A percentile compares a stretch with the other conserved stretches of the same genome.
Evolutionary conservation across 331 rosid species (phyloP).

Genomic region (Cydonia oblonga): DNA sequence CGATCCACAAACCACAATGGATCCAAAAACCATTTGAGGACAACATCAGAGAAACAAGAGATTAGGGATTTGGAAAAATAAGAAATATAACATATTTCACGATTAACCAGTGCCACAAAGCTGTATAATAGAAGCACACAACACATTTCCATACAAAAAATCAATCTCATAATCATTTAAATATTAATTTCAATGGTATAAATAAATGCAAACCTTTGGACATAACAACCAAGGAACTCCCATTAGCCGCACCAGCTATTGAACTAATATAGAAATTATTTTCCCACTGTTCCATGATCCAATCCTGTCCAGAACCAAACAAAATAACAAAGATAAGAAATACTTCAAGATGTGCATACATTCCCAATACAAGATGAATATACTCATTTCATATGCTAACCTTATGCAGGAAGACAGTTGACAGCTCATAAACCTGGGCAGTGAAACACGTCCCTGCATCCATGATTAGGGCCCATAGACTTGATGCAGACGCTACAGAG

Average conservation of each 20-base stretch:
- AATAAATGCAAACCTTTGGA: slow-evolving; percentile 63
- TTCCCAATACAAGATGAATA: slow-evolving; percentile 6
- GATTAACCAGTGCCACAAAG: background rate
- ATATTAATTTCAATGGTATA: background rate
- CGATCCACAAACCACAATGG: no score
- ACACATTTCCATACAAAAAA: background rate
- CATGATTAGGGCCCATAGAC: slow-evolving; percentile 88
- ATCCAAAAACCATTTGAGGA: background rate
- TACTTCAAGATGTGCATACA: background rate
- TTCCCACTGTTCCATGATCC: slow-evolving; percentile 99
- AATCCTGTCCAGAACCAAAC: slow-evolving; percentile 53
- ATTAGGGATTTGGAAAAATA: background rate
- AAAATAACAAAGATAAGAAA: slow-evolving; percentile 5
- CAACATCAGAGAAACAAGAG: background rate
- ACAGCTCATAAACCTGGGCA: slow-evolving; percentile 82
- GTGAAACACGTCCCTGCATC: slow-evolving; percentile 90
- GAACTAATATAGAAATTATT: slow-evolving; percentile 87
- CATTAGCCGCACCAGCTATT: slow-evolving; percentile 79
- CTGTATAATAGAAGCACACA: background rate
- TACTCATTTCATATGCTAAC: slow-evolving; percentile 25
- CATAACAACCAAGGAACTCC: slow-evolving; percentile 95
- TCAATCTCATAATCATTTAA: no score
- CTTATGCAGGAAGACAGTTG: slow-evolving; percentile 78
- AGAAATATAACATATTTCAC: background rate
- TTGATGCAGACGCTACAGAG: slow-evolving; percentile 66